Evolutionary conservation across 768 basidiomycete genomes (phyloP).

Genomic region (Tulasnella sp.): DNA sequence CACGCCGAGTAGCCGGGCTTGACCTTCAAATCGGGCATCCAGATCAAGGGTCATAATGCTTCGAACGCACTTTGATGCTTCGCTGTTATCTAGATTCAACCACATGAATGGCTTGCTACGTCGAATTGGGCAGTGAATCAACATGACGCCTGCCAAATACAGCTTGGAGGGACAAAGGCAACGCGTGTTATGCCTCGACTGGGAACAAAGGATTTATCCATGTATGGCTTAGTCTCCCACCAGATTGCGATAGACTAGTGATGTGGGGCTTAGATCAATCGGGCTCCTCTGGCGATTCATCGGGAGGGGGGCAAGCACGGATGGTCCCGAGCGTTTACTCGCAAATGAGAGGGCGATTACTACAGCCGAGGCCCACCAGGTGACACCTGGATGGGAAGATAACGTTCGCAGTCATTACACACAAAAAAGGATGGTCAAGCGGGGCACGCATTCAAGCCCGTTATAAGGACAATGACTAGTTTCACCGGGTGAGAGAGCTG

Average conservation of each 20-base stretch:
- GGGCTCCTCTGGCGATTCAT: not conserved
- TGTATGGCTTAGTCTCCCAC: not conserved
- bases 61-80: constrained; percentile 7
- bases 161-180: not conserved
- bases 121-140: not conserved
- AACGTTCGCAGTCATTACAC: not conserved
- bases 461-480: not conserved
- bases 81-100: not conserved
- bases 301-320: not conserved
- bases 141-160: not conserved
- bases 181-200: not conserved
- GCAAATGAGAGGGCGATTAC: not conserved
- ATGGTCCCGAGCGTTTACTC: not conserved
- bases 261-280: not conserved
- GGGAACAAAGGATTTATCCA: not conserved
- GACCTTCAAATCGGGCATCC: not conserved
- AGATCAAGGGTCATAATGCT: not conserved
- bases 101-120: not conserved
- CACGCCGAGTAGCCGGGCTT: not conserved
- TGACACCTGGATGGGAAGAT: not conserved
- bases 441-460: not conserved
- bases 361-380: not conserved
- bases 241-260: not conserved
- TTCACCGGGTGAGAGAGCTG: not conserved
- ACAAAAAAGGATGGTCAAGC: not conserved